phyloP scores from a whole-genome alignment of 306 rosid genomes.

The Acacia confusa region DNA sequence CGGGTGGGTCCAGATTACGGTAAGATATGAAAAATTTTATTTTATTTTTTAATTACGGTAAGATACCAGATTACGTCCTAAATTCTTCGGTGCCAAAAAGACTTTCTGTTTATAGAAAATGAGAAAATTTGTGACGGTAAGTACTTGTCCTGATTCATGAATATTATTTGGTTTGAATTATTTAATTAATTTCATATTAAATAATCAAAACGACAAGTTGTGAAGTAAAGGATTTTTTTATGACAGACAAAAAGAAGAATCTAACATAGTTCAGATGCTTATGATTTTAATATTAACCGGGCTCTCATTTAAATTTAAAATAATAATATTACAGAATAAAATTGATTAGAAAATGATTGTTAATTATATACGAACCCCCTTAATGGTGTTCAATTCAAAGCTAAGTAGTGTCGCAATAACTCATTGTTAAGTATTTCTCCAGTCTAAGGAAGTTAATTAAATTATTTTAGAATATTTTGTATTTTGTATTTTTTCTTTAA shows the following conservation, averaged over 20 bases:
- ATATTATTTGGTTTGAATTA: background rate
- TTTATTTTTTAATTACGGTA: too few species aligned
- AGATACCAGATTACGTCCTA: too few species aligned
- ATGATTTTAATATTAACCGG: background rate
- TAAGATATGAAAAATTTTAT: too few species aligned
- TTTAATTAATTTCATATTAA: background rate
- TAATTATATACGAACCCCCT: too few species aligned
- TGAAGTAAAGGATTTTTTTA: background rate
- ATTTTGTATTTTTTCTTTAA: too few species aligned
- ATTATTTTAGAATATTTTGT: too few species aligned
- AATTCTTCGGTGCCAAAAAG: background rate
- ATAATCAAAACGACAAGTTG: background rate
- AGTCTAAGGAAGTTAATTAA: too few species aligned
- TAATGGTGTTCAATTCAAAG: too few species aligned
- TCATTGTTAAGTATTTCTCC: too few species aligned
- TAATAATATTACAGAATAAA: too few species aligned
- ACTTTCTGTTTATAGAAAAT: background rate
- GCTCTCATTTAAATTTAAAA: background rate
- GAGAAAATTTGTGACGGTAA: background rate
- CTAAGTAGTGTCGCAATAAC: too few species aligned
- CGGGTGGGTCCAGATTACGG: too few species aligned
- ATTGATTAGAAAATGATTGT: background rate
- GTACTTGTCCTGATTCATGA: background rate
- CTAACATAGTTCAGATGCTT: background rate
- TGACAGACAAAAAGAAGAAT: background rate